Conservation (phyloP, 768 basidiomycete species). For the Phanerochaete carnosa region DNA sequence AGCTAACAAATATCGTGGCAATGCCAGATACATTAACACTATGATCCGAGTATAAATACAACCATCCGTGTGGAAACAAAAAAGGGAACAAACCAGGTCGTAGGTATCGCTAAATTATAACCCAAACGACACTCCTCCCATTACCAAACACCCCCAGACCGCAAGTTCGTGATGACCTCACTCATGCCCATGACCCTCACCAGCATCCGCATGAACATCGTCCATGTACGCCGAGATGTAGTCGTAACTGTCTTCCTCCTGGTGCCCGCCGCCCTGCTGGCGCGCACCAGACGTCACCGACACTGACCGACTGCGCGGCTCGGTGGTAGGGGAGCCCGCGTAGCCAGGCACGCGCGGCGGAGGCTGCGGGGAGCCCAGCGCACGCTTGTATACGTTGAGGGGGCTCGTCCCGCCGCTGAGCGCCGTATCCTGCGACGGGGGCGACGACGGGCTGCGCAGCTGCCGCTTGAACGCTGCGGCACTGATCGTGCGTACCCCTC, state of each 20-base stretch:
- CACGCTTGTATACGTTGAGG: constrained; percentile 45
- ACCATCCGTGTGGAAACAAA: too few species aligned
- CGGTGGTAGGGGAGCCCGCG: constrained; percentile 6
- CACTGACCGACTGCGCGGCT: constrained; percentile 2
- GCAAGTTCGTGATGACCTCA: too few species aligned
- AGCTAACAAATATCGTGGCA: too few species aligned
- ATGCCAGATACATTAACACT: too few species aligned
- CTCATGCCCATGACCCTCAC: background rate
- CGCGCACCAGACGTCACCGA: constrained; percentile 14
- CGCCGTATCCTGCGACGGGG: constrained; percentile 5
- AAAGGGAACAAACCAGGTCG: too few species aligned
- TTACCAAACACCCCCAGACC: too few species aligned
- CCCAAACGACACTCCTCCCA: too few species aligned
- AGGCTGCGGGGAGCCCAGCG: constrained; percentile 43
- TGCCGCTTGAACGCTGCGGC: constrained; percentile 71
- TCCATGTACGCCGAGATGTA: constrained; percentile 53
- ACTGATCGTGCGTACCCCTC: constrained; percentile 56
- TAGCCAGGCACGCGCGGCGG: constrained; percentile 10
- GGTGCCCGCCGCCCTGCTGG: constrained; percentile 17
- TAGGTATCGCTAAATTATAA: too few species aligned
- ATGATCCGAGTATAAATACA: too few species aligned
- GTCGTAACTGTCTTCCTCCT: constrained; percentile 50
- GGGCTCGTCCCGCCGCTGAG: constrained; percentile 43
- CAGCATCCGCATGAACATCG: background rate
- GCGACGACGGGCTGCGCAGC: constrained; percentile 23